Conservation (phyloP, 2,329 filamentous ascomycete genomes). For the Fusarium robinianum region DNA sequence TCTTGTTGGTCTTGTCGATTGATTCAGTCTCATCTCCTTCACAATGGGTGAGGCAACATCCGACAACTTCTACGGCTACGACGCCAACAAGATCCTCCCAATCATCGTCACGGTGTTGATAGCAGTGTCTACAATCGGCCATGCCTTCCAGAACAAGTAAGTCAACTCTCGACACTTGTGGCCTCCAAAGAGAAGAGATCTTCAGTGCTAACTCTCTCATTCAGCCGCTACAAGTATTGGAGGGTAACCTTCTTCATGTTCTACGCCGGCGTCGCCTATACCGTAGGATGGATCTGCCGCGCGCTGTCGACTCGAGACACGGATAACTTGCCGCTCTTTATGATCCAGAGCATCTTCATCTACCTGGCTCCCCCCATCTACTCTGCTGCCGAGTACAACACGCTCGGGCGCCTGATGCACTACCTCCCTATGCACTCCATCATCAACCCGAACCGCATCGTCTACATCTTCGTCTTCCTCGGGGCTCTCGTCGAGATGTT, state of each 20-base stretch:
- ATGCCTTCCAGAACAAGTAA: constrained; percentile 28
- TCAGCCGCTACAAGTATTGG: constrained; percentile 33
- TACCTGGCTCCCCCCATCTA: constrained; percentile 33
- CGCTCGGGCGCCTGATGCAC: constrained; percentile 34
- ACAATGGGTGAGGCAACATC: constrained; percentile 22
- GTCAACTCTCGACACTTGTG: too few relatives aligned
- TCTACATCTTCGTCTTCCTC: constrained; percentile 36
- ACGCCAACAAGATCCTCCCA: constrained; percentile 33
- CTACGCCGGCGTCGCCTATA: constrained; percentile 32
- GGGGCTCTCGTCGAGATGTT: constrained; percentile 30
- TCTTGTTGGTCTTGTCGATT: too few relatives aligned
- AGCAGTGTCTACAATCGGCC: constrained; percentile 21
- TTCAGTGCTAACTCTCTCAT: neutral
- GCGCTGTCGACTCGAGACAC: constrained; percentile 25
- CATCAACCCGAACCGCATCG: constrained; percentile 33
- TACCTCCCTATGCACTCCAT: constrained; percentile 35
- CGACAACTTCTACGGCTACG: constrained; percentile 32
- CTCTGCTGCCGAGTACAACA: constrained; percentile 36
- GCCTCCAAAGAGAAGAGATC: too few relatives aligned
- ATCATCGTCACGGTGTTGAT: constrained; percentile 27
- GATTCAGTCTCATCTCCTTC: too few relatives aligned
- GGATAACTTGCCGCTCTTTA: constrained; percentile 29
- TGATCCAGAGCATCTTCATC: constrained; percentile 34
- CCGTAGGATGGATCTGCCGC: constrained; percentile 28
- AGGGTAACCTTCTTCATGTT: constrained; percentile 36